Conservation (phyloP, 1,284 basidiomycete species). For the Ceratobasidium sp. region DNA sequence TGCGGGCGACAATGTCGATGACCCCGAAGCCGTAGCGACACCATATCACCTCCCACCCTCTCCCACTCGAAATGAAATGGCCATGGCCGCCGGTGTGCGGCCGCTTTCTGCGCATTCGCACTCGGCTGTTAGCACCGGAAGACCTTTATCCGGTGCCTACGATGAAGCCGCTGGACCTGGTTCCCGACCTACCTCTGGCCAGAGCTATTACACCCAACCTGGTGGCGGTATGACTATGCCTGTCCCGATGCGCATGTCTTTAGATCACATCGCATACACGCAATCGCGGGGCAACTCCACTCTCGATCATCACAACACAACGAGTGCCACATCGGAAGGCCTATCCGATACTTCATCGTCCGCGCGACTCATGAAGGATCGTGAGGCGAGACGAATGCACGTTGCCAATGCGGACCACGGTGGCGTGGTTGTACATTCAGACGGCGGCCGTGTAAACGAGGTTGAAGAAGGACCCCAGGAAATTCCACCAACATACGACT, state of each 20-base stretch:
- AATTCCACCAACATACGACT: conserved; percentile 45
- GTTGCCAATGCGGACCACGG: conserved; percentile 33
- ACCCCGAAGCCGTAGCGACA: conserved; percentile 24
- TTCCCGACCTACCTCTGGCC: conserved; percentile 21
- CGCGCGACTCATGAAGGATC: conserved; percentile 27
- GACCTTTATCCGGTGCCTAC: conserved; percentile 11
- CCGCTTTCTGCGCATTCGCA: conserved; percentile 21
- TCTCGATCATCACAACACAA: conserved; percentile 8
- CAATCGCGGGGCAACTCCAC: conserved; percentile 35
- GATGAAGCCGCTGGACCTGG: not conserved
- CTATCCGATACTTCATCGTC: conserved; percentile 33
- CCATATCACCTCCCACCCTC: conserved; percentile 35
- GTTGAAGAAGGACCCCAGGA: conserved; percentile 35
- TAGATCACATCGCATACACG: conserved; percentile 27
- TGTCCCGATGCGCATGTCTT: conserved; percentile 30
- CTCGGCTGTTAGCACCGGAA: not conserved
- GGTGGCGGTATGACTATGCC: conserved; percentile 26
- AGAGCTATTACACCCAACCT: conserved; percentile 31
- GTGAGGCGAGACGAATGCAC: conserved; percentile 38
- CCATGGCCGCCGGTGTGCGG: conserved; percentile 16
- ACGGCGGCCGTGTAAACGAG: conserved; percentile 43
- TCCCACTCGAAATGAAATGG: conserved; percentile 34
- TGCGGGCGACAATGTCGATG: conserved; percentile 32
- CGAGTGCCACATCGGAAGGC: conserved; percentile 18
- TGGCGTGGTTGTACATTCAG: conserved; percentile 41